phyloP scores from a whole-genome alignment of 345 rosid species.

The Iberis pinnata region DNA sequence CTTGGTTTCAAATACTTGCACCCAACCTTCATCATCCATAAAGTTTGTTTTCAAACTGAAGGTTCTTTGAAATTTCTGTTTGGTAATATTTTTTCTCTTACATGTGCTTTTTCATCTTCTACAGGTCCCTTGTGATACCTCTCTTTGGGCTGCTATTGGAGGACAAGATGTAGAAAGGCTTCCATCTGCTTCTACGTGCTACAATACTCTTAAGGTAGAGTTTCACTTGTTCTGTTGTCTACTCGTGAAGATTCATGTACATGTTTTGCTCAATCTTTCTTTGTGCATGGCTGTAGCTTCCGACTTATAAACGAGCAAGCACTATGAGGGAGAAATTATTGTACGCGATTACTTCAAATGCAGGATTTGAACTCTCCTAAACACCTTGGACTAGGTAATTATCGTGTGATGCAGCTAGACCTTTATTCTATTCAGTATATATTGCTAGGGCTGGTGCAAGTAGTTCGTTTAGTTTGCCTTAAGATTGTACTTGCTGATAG shows the following conservation, averaged over 20 bases:
- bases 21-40: slow-evolving; percentile 88
- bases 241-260: slow-evolving; percentile 2
- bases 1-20: slow-evolving; percentile 92
- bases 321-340: slow-evolving; percentile 87
- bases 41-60: slow-evolving; percentile 39
- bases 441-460: not conserved
- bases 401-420: slow-evolving; percentile 27
- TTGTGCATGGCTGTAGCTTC: slow-evolving; percentile 62
- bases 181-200: slow-evolving; percentile 98
- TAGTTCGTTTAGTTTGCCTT: slow-evolving; percentile 8
- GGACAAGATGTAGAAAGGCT: slow-evolving; percentile 97
- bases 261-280: slow-evolving; percentile 17
- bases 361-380: slow-evolving; percentile 97
- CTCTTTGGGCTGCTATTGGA: slow-evolving; percentile 87
- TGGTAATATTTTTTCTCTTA: not conserved
- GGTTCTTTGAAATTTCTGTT: not conserved
- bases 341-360: slow-evolving; percentile 87
- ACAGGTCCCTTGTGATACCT: slow-evolving; percentile 80
- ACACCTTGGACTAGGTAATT: slow-evolving; percentile 22
- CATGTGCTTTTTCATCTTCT: slow-evolving; percentile 12
- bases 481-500: slow-evolving; percentile 1
- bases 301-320: slow-evolving; percentile 80
- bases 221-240: slow-evolving; percentile 5
- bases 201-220: slow-evolving; percentile 91
- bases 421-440: not conserved